Conservation (phyloP, 352 stramenopile genomes). For the Pythium grandisporangium region DNA sequence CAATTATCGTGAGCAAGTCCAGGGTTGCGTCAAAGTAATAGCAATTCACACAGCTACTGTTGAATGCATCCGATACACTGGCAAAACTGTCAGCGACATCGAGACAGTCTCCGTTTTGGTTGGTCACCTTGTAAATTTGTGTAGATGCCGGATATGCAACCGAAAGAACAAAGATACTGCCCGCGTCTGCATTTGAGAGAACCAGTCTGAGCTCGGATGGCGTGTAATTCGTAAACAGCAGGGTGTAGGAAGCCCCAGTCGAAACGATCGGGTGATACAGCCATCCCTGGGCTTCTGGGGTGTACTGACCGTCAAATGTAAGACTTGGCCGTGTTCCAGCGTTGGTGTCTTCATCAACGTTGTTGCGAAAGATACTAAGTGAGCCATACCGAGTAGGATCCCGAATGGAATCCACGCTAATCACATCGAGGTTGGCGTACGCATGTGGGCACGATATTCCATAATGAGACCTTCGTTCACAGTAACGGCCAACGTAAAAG, state of each 20-base stretch:
- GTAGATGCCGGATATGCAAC: constrained; percentile 18
- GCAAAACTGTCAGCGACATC: constrained; percentile 1
- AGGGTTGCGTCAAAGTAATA: constrained; percentile 17
- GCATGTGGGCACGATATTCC: constrained; percentile 23
- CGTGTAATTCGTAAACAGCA: constrained; percentile 18
- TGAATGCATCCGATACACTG: no score
- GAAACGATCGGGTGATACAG: constrained; percentile 33
- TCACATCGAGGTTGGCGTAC: constrained; percentile 31
- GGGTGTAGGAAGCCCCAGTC: constrained; percentile 15
- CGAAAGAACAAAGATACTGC: constrained; percentile 12
- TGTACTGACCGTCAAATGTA: constrained; percentile 20
- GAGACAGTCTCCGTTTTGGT: constrained; percentile 2
- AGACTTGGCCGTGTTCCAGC: constrained; percentile 6
- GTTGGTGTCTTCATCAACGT: constrained; percentile 1
- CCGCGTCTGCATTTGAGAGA: constrained; percentile 14
- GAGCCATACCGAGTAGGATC: constrained; percentile 13
- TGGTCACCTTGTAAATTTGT: constrained; percentile 9
- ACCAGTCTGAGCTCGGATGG: constrained; percentile 12
- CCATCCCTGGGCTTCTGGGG: constrained; percentile 20
- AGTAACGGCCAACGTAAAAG: constrained; percentile 17
- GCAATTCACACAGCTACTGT: constrained; percentile 16
- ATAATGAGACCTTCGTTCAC: constrained; percentile 4
- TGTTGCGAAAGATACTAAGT: constrained; percentile 17
- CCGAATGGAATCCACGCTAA: constrained; percentile 11
- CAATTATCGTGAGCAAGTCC: constrained; percentile 8